A percentile compares a stretch with the other conserved stretches of the same genome.
Conservation (phyloP, 345 rosid species). For the Eutrema heterophyllum region DNA sequence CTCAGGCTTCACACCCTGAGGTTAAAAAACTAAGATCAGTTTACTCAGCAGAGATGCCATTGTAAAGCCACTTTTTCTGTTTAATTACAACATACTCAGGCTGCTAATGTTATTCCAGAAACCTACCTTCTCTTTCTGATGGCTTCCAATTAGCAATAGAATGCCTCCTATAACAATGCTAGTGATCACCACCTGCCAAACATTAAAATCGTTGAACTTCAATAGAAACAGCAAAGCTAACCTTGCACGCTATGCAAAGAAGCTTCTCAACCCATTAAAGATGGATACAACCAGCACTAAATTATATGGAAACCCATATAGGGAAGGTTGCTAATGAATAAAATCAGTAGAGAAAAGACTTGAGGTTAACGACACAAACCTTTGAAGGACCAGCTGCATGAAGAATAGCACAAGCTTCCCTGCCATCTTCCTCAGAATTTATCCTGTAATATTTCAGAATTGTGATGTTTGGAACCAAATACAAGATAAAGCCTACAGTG, state of each 20-base stretch:
- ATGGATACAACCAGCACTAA: background rate
- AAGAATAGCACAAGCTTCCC: slow-evolving; percentile 84
- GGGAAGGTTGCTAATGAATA: background rate
- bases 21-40: slow-evolving; percentile 14
- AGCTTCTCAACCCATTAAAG: background rate
- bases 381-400: slow-evolving; percentile 95
- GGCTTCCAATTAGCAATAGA: slow-evolving; percentile 89
- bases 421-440: slow-evolving; percentile 70
- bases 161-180: slow-evolving; percentile 74
- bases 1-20: slow-evolving; percentile 67
- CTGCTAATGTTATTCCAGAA: background rate
- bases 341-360: background rate
- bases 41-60: no score
- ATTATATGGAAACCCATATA: background rate
- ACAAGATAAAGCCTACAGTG: no score
- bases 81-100: background rate
- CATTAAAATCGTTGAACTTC: no score
- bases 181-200: slow-evolving; percentile 86
- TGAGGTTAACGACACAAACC: slow-evolving; percentile 35
- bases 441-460: slow-evolving; percentile 46
- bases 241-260: background rate
- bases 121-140: slow-evolving; percentile 81
- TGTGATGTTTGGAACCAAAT: background rate
- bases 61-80: background rate
- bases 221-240: background rate